phyloP scores from a whole-genome alignment of 192 early-diverging fungal species.

The Ambispora gerdemannii region DNA sequence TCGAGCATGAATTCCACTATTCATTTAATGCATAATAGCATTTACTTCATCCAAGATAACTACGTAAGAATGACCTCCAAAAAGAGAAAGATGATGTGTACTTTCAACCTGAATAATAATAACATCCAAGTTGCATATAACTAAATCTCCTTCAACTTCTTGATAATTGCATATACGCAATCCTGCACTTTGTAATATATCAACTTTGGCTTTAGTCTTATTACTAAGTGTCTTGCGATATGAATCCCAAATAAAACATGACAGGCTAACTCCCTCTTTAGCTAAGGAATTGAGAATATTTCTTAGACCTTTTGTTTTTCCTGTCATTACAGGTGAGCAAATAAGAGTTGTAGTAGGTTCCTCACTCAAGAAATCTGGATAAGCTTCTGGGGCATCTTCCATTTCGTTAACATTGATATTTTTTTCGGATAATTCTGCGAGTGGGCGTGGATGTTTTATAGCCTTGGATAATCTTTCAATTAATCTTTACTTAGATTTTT shows the following conservation, averaged over 20 bases:
- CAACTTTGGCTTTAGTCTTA: conserved; percentile 14
- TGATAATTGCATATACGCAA: background rate
- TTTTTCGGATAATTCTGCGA: background rate
- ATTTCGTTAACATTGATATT: conserved; percentile 16
- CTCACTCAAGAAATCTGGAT: background rate
- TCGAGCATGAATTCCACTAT: background rate
- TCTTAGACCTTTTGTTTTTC: conserved; percentile 5
- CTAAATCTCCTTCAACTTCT: background rate
- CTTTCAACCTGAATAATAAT: conserved; percentile 3
- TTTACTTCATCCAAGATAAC: conserved; percentile 15
- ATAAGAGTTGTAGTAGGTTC: conserved; percentile 4
- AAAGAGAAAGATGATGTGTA: conserved; percentile 2
- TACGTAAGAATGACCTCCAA: conserved; percentile 4
- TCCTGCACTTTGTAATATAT: background rate
- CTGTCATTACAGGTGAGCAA: conserved; percentile 1
- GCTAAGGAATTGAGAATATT: conserved; percentile 8
- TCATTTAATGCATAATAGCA: conserved; percentile 7
- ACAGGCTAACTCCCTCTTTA: background rate
- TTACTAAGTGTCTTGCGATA: background rate
- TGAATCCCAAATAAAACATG: conserved; percentile 11
- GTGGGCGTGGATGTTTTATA: background rate
- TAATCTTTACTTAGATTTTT: conserved; percentile 11
- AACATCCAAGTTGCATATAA: conserved; percentile 1
- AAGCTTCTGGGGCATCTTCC: background rate
- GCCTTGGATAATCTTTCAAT: background rate